Conservation (phyloP, 768 basidiomycete genomes). For the Trametes sanguinea region DNA sequence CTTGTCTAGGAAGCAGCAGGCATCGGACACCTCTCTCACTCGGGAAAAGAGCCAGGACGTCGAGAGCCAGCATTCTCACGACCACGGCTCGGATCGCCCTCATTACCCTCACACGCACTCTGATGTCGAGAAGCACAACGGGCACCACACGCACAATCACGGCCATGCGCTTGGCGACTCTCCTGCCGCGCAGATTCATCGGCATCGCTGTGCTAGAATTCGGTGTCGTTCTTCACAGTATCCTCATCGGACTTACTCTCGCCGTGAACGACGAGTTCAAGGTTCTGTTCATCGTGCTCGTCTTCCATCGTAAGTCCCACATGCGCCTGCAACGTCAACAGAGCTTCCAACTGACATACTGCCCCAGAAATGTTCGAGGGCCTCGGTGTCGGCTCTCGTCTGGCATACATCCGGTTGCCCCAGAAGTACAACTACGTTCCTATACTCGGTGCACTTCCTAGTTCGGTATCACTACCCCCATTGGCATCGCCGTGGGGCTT, state of each 20-base stretch:
- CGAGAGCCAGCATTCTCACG: slow-evolving; percentile 15
- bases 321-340: not conserved
- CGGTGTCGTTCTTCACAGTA: slow-evolving; percentile 85
- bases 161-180: slow-evolving; percentile 36
- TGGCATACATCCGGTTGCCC: slow-evolving; percentile 74
- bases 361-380: slow-evolving; percentile 90
- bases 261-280: slow-evolving; percentile 86
- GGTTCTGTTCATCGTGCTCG: slow-evolving; percentile 82
- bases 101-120: slow-evolving; percentile 20
- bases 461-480: slow-evolving; percentile 79
- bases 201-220: slow-evolving; percentile 94
- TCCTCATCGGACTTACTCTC: slow-evolving; percentile 87
- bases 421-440: slow-evolving; percentile 57
- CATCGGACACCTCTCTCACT: not conserved
- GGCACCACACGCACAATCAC: not conserved
- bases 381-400: slow-evolving; percentile 86
- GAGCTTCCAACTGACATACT: not conserved
- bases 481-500: slow-evolving; percentile 83
- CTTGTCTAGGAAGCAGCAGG: slow-evolving; percentile 8
- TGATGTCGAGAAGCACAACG: slow-evolving; percentile 12
- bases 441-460: slow-evolving; percentile 57
- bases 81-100: slow-evolving; percentile 2
- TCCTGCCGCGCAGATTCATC: slow-evolving; percentile 72
- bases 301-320: slow-evolving; percentile 81
- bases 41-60: slow-evolving; percentile 7